A percentile compares a stretch with the other conserved stretches of the same genome.
phyloP scores from a whole-genome alignment of 306 rosid genomes.

The Abrus pulchellus region DNA sequence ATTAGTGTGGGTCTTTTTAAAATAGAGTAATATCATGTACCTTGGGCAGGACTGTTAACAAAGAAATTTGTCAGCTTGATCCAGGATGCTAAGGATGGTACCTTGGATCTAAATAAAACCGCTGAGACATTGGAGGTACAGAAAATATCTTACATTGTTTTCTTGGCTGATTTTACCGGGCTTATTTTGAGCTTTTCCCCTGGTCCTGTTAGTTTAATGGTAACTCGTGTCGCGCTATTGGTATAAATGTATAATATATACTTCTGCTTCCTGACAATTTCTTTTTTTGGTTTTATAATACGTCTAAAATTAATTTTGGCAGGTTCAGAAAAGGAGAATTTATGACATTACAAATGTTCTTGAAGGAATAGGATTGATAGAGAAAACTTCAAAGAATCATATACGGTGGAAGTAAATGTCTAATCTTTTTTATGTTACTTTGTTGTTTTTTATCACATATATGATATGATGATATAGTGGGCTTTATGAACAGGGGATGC shows the following conservation, averaged over 20 bases:
- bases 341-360: conserved; percentile 92
- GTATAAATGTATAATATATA: background rate
- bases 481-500: conserved; percentile 60
- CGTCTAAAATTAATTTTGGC: conserved; percentile 42
- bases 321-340: conserved; percentile 90
- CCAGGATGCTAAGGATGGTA: conserved; percentile 72
- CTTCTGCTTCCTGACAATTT: conserved; percentile 4
- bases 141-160: conserved; percentile 28
- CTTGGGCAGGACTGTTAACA: conserved; percentile 79
- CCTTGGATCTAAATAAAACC: conserved; percentile 77
- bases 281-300: background rate
- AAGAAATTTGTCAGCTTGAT: conserved; percentile 78
- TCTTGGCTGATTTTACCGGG: background rate
- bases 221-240: conserved; percentile 1
- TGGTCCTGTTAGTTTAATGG: background rate
- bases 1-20: conserved; percentile 31
- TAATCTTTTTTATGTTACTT: conserved; percentile 8
- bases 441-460: conserved; percentile 45
- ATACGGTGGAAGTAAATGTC: conserved; percentile 83
- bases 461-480: conserved; percentile 36
- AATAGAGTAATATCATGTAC: conserved; percentile 28
- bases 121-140: conserved; percentile 77
- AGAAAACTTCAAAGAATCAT: conserved; percentile 82
- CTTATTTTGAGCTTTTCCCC: conserved; percentile 14
- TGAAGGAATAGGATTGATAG: conserved; percentile 85